A percentile compares a stretch with the other conserved stretches of the same genome.
Evolutionary conservation across 495 filamentous ascomycete species (phyloP).

Genomic region (Bacidia gigantensis): DNA sequence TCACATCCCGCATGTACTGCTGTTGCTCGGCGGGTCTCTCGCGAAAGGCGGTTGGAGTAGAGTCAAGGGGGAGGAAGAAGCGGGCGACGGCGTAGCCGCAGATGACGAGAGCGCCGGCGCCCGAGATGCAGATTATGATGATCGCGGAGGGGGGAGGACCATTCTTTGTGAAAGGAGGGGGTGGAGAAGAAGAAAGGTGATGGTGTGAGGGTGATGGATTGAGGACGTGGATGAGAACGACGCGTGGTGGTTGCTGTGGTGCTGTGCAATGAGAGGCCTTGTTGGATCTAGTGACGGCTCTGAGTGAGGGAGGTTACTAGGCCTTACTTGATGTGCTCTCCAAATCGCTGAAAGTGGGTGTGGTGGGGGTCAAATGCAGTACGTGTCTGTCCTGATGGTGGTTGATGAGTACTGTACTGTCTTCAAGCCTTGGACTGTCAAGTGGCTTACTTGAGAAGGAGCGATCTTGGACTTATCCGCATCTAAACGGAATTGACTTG

Average conservation of each 20-base stretch:
- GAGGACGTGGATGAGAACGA: background rate
- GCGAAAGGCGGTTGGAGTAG: background rate
- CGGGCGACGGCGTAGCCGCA: background rate
- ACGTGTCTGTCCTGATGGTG: too few species aligned
- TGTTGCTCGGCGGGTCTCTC: background rate
- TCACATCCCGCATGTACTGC: background rate
- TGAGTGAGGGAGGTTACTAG: too few species aligned
- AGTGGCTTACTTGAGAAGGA: too few species aligned
- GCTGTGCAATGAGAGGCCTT: background rate
- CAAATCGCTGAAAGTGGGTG: too few species aligned
- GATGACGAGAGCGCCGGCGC: background rate
- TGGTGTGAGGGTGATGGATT: background rate
- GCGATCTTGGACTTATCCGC: too few species aligned
- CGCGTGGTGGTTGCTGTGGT: too few species aligned
- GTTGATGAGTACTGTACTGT: too few species aligned
- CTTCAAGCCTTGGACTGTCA: too few species aligned
- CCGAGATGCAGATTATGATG: background rate
- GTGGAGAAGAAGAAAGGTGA: background rate
- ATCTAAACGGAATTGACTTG: too few species aligned
- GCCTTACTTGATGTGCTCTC: too few species aligned
- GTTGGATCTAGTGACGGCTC: too few species aligned
- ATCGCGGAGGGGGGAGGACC: background rate
- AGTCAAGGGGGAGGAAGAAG: background rate
- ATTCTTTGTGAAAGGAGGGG: background rate
- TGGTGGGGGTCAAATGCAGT: too few species aligned